Evolutionary conservation across 164 flowering plant genomes (phyloP).

Genomic region (Vitis rupestris): DNA sequence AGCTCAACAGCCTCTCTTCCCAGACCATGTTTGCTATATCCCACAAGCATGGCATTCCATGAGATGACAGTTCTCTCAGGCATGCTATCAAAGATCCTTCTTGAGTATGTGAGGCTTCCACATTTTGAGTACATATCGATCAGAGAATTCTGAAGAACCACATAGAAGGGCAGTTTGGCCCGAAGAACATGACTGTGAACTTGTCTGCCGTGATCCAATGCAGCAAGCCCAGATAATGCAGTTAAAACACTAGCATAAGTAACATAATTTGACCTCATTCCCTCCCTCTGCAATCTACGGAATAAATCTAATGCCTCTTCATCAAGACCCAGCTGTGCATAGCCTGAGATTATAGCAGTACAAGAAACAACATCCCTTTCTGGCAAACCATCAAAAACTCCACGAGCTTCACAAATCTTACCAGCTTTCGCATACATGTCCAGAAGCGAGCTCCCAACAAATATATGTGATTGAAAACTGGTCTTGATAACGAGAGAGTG

Average conservation of each 20-base stretch:
- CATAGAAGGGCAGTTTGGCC: slow-evolving; percentile 34
- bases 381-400: slow-evolving; percentile 53
- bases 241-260: slow-evolving; percentile 66
- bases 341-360: slow-evolving; percentile 74
- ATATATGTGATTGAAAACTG: slow-evolving; percentile 43
- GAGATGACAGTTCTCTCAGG: slow-evolving; percentile 56
- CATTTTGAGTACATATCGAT: slow-evolving; percentile 85
- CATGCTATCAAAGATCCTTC: slow-evolving; percentile 61
- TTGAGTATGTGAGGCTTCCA: slow-evolving; percentile 55
- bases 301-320: slow-evolving; percentile 64
- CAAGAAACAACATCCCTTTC: slow-evolving; percentile 78
- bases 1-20: slow-evolving; percentile 54
- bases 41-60: slow-evolving; percentile 79
- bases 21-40: slow-evolving; percentile 70
- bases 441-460: slow-evolving; percentile 78
- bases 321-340: slow-evolving; percentile 66
- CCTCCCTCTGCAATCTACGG: slow-evolving; percentile 43
- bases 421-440: slow-evolving; percentile 81
- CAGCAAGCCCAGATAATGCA: slow-evolving; percentile 72
- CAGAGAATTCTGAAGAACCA: slow-evolving; percentile 64
- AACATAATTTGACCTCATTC: slow-evolving; percentile 65
- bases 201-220: slow-evolving; percentile 60
- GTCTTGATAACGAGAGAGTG: slow-evolving; percentile 48
- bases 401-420: slow-evolving; percentile 55
- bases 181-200: slow-evolving; percentile 61